A percentile compares a stretch with the other conserved stretches of the same genome.
phyloP scores from a whole-genome alignment of 805 yeast genomes.

The Ogataea neopini region DNA sequence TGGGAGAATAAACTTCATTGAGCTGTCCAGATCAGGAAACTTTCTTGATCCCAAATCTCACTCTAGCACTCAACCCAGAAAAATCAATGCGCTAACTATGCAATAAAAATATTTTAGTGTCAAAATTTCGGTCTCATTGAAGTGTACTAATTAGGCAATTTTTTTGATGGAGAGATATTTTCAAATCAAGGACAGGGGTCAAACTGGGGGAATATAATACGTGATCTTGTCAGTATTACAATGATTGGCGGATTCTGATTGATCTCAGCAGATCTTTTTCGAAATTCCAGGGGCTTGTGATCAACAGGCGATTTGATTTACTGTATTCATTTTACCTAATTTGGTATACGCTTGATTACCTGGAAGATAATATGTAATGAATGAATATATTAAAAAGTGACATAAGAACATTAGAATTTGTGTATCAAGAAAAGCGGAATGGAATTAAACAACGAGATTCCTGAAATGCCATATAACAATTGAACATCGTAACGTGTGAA shows the following conservation, averaged over 20 bases:
- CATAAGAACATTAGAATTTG: neutral
- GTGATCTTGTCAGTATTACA: no score
- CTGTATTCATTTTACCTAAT: no score
- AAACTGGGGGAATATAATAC: neutral
- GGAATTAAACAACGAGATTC: neutral
- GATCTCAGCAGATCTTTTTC: neutral
- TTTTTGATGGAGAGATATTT: constrained; percentile 4
- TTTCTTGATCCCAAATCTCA: neutral
- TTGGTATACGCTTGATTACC: no score
- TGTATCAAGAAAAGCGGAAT: neutral
- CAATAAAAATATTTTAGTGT: constrained; percentile 1
- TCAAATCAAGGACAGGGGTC: neutral
- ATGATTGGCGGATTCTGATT: no score
- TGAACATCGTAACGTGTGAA: constrained; percentile 4
- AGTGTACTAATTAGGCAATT: constrained; percentile 10
- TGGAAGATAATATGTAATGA: neutral
- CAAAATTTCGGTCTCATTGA: constrained; percentile 7
- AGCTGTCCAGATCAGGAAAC: constrained; percentile 8
- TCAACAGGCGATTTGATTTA: no score
- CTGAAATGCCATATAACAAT: neutral
- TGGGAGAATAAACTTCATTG: constrained; percentile 3
- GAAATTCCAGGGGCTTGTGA: no score
- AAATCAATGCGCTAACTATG: neutral
- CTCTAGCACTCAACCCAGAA: neutral
- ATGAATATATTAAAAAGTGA: neutral